Conservation (phyloP, 139 green algal species). For the Chlamydomonas eustigma region DNA sequence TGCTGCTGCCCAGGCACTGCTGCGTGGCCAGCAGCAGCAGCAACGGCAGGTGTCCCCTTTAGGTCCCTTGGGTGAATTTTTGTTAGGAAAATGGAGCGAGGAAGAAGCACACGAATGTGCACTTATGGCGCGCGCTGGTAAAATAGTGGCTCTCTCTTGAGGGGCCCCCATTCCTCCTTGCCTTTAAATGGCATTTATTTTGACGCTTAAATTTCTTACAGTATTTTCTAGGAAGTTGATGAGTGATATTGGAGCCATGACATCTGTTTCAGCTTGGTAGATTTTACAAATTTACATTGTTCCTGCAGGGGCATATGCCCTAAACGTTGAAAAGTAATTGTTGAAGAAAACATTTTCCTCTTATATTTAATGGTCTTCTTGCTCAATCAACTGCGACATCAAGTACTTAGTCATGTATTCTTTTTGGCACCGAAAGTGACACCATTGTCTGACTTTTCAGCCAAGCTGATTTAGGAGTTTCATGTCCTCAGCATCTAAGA, state of each 20-base stretch:
- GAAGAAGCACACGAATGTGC: not conserved
- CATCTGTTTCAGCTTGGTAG: too few relatives aligned
- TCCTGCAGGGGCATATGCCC: too few relatives aligned
- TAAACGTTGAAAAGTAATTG: too few relatives aligned
- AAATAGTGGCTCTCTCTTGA: not conserved
- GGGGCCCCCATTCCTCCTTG: too few relatives aligned
- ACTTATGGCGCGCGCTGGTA: not conserved
- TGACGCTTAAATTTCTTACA: too few relatives aligned
- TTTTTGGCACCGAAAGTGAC: too few relatives aligned
- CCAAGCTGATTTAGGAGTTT: constrained; percentile 28
- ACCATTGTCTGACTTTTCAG: too few relatives aligned
- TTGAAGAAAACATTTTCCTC: not conserved
- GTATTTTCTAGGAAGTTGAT: too few relatives aligned
- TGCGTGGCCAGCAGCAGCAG: not conserved
- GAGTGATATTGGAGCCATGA: too few relatives aligned
- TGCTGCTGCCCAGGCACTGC: not conserved
- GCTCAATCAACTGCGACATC: not conserved
- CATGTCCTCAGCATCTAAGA: constrained; percentile 46
- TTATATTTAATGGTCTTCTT: not conserved
- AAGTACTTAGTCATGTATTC: too few relatives aligned
- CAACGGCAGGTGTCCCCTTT: not conserved
- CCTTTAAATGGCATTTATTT: too few relatives aligned
- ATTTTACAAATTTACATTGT: too few relatives aligned
- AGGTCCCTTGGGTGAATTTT: not conserved
- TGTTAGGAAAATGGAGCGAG: not conserved